Percentiles rank a stretch among this genome's conserved stretches.
Conservation (phyloP, 768 basidiomycete genomes). For the Serendipita sp. region DNA sequence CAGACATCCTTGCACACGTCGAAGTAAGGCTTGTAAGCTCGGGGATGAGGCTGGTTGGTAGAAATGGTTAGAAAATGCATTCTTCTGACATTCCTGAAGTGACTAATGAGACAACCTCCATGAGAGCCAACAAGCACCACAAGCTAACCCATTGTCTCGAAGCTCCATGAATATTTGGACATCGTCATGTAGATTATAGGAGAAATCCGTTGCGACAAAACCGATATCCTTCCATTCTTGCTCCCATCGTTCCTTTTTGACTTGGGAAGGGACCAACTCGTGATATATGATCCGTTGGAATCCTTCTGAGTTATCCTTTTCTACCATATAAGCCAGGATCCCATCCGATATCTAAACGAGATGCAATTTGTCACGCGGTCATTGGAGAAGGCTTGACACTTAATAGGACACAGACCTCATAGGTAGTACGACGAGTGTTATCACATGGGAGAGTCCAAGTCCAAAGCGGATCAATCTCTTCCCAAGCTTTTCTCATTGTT, state of each 20-base stretch:
- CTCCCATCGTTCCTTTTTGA: not conserved
- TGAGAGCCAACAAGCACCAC: not conserved
- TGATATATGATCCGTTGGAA: not conserved
- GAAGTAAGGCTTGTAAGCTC: not conserved
- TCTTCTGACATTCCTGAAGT: not conserved
- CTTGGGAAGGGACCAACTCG: not conserved
- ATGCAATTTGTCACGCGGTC: no score
- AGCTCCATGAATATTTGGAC: not conserved
- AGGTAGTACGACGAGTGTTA: no score
- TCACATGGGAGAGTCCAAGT: no score
- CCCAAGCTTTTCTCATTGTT: no score
- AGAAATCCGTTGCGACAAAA: not conserved
- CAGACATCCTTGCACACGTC: not conserved
- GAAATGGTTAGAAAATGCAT: not conserved
- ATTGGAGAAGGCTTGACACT: no score
- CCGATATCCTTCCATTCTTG: not conserved
- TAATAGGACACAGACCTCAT: no score
- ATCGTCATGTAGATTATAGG: not conserved
- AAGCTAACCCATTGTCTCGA: not conserved
- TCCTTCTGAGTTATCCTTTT: not conserved
- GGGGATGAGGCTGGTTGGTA: not conserved
- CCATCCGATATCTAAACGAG: not conserved
- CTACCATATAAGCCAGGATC: not conserved
- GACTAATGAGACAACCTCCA: not conserved
- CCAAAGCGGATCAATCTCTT: no score